Conservation (phyloP, 2,329 filamentous ascomycete species). For the Aspergillus piperis region DNA sequence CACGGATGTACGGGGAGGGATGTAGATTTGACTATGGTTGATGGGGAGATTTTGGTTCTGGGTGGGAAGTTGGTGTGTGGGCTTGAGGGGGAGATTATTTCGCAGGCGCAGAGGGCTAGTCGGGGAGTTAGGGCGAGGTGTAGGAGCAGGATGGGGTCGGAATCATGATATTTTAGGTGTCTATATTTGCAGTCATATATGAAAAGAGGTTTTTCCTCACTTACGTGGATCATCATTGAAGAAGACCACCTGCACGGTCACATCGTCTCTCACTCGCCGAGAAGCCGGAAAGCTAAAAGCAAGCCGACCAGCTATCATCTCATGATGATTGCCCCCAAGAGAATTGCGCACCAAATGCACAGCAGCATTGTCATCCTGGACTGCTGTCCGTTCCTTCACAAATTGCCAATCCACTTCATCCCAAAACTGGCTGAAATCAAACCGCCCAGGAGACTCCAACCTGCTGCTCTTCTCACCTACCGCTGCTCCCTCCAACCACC, state of each 20-base stretch:
- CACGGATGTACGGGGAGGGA: slow-evolving; percentile 46
- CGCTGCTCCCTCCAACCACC: slow-evolving; percentile 52
- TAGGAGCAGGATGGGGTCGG: neutral
- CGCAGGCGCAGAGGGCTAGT: neutral
- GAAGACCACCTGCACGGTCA: slow-evolving; percentile 53
- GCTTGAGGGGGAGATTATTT: slow-evolving; percentile 15
- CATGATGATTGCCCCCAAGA: slow-evolving; percentile 50
- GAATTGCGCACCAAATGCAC: slow-evolving; percentile 56
- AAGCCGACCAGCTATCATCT: slow-evolving; percentile 34
- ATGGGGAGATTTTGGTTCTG: slow-evolving; percentile 42
- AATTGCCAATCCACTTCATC: slow-evolving; percentile 31
- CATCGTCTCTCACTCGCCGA: slow-evolving; percentile 52
- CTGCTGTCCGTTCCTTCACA: slow-evolving; percentile 49
- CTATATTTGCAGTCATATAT: too few species aligned
- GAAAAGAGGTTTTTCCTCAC: too few species aligned
- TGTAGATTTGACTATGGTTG: slow-evolving; percentile 45
- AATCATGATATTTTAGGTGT: too few species aligned
- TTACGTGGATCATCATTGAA: slow-evolving; percentile 8
- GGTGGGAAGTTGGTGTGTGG: slow-evolving; percentile 29
- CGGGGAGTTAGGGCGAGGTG: neutral
- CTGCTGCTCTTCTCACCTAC: slow-evolving; percentile 34
- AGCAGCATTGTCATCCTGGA: slow-evolving; percentile 56
- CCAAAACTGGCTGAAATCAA: slow-evolving; percentile 26
- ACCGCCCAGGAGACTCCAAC: slow-evolving; percentile 23
- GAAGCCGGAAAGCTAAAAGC: slow-evolving; percentile 29